Percentiles rank a stretch among this genome's conserved stretches.
Evolutionary conservation across 768 basidiomycete genomes (phyloP).

Genomic region (Mycena filopes): DNA sequence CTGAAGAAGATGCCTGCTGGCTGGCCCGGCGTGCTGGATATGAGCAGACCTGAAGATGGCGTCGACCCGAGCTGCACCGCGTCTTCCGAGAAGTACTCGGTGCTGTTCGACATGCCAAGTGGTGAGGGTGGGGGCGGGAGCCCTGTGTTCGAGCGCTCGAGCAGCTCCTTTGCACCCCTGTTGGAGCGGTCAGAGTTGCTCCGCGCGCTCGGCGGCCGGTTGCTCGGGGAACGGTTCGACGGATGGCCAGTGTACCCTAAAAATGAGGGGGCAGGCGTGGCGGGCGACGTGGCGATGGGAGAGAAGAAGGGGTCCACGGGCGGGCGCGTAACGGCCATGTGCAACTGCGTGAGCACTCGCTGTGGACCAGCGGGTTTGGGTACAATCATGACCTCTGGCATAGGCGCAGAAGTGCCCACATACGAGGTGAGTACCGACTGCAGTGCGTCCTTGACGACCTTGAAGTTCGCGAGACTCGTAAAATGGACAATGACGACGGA

Average conservation of each 20-base stretch:
- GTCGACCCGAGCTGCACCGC: conserved; percentile 79
- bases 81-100: conserved; percentile 81
- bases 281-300: conserved; percentile 94
- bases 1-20: conserved; percentile 97
- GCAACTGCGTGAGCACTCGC: conserved; percentile 89
- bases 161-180: conserved; percentile 55
- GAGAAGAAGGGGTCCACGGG: conserved; percentile 90
- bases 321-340: conserved; percentile 90
- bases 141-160: conserved; percentile 46
- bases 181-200: conserved; percentile 71
- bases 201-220: conserved; percentile 62
- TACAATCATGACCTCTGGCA: conserved; percentile 95
- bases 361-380: conserved; percentile 98
- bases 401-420: conserved; percentile 48
- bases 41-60: conserved; percentile 86
- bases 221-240: conserved; percentile 47
- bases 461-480: conserved; percentile 91
- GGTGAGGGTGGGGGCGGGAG: conserved; percentile 77
- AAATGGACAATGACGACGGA: conserved; percentile 84
- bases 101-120: conserved; percentile 71
- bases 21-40: conserved; percentile 93
- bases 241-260: conserved; percentile 45
- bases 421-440: conserved; percentile 70
- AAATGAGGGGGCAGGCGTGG: conserved; percentile 70
- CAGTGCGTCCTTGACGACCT: conserved; percentile 85